A percentile compares a stretch with the other conserved stretches of the same genome.
phyloP scores from a whole-genome alignment of 306 rosid genomes.

The Glycyrrhiza uralensis region DNA sequence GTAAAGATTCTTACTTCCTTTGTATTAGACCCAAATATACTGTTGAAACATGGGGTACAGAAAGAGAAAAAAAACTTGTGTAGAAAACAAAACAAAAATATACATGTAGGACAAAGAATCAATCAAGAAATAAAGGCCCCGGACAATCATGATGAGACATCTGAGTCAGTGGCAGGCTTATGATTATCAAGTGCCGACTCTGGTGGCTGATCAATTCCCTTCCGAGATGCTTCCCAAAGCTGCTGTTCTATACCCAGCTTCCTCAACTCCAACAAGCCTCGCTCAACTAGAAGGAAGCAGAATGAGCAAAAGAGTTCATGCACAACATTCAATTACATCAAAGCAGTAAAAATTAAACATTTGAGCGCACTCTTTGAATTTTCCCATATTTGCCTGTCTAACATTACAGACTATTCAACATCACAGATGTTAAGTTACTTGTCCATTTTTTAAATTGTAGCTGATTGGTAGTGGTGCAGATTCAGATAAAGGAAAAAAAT shows the following conservation, averaged over 20 bases:
- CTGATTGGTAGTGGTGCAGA: neutral
- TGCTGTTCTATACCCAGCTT: slow-evolving; percentile 91
- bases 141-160: slow-evolving; percentile 34
- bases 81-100: slow-evolving; percentile 20
- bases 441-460: neutral
- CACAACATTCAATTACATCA: slow-evolving; percentile 13
- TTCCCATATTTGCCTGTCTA: neutral
- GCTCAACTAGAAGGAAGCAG: slow-evolving; percentile 65
- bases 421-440: neutral
- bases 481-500: neutral
- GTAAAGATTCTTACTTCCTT: slow-evolving; percentile 11
- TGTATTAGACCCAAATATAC: slow-evolving; percentile 18
- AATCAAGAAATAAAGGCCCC: slow-evolving; percentile 22
- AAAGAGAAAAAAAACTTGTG: neutral
- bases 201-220: slow-evolving; percentile 67
- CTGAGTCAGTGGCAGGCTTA: slow-evolving; percentile 54
- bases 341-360: neutral
- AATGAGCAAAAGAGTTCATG: slow-evolving; percentile 6
- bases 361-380: neutral
- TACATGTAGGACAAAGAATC: slow-evolving; percentile 31
- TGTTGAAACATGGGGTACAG: slow-evolving; percentile 21
- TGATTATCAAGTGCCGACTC: slow-evolving; percentile 43
- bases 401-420: neutral
- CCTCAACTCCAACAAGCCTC: slow-evolving; percentile 83
- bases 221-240: slow-evolving; percentile 98